Percentiles rank a stretch among this genome's conserved stretches.
Evolutionary conservation across 2,329 filamentous ascomycete genomes (phyloP).

Genomic region (Stylonectria norvegica): DNA sequence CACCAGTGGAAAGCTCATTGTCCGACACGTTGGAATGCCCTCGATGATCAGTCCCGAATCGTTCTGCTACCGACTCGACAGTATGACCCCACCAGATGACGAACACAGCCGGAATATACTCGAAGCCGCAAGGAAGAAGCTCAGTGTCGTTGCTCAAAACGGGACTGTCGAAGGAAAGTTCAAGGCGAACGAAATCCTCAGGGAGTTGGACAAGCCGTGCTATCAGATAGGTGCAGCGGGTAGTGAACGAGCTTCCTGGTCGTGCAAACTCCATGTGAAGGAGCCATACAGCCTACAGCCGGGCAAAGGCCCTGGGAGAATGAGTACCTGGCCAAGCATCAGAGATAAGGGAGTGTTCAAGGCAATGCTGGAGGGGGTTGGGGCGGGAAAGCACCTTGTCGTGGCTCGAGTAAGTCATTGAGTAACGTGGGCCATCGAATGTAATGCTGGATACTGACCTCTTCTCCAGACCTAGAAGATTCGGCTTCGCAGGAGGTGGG

Average conservation of each 20-base stretch:
- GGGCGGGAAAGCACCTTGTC: conserved; percentile 11
- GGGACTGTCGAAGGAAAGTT: conserved; percentile 7
- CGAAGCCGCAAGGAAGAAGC: conserved; percentile 6
- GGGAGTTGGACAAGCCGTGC: conserved; percentile 4
- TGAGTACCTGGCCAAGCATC: conserved; percentile 12
- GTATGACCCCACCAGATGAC: conserved; percentile 13
- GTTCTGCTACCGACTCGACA: conserved; percentile 15
- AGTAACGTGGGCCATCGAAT: too few species aligned
- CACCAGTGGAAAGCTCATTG: conserved; percentile 13
- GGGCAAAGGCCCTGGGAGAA: conserved; percentile 16
- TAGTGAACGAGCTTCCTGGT: conserved; percentile 14
- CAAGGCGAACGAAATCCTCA: conserved; percentile 2
- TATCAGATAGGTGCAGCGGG: not conserved
- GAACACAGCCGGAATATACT: conserved; percentile 9
- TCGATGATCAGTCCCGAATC: conserved; percentile 5
- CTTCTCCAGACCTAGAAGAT: conserved; percentile 27
- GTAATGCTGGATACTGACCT: too few species aligned
- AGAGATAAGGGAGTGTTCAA: conserved; percentile 8
- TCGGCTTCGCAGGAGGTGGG: conserved; percentile 20
- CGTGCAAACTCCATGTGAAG: conserved; percentile 12
- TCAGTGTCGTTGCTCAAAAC: conserved; percentile 1
- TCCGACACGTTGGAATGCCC: conserved; percentile 11
- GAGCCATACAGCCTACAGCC: conserved; percentile 8
- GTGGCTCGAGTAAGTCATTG: conserved; percentile 20
- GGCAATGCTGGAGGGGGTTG: conserved; percentile 8